Evolutionary conservation across 352 stramenopile genomes (phyloP), one percentile per base, ranked within the genome.

Genomic region (Hyaloperonospora arabidopsidis): DNA sequence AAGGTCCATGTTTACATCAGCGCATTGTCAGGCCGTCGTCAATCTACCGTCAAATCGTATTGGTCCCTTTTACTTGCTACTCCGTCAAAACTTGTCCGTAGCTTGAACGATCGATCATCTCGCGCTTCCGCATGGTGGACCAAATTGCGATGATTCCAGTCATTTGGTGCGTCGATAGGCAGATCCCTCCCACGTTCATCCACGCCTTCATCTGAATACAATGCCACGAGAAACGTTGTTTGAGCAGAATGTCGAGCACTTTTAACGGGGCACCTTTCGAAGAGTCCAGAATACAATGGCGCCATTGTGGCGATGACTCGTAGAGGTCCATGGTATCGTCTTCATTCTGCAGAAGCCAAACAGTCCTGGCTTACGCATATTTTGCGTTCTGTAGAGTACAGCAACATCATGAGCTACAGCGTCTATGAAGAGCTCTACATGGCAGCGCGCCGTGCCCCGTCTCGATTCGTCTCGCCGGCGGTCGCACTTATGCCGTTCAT

Each of bases 321-420:
- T 12, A 0, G n/a, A 28, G 34, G n/a, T 70, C 57, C 15, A 40
- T 52, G 28, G 44, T 54, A 44, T 71, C 44, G 1, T 67, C 58
- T 41, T 68, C 67, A 39, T 62, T 62, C 68, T 77, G 87, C 15
- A 70, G 65, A 7, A 70, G 70, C 1, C 68, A 67, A 38, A 90
- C 74, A 17, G 76, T 88, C 52, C 63, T 90, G 78, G 11, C 79
- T 78, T 1, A 93, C 50, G 78, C 82, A 93, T 7, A 76, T 74
- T 21, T 82, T 81, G 64, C 82, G 89, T 36, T 68, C 79, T 89
- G 32, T 17, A 17, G 2, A 57, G 28, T 12, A 59, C 15, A 48
- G 18, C 5, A 52, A 25, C 39, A 44, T 29, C 34, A 44, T 15
- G 12, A 48, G 1, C 25, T 32, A 32, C 22, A 61, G 22, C 11